These are phyloP conservation scores for Dioscorea alata DNA, from an alignment of 106 monocot genomes.

Conservation along the genomic window DNA sequence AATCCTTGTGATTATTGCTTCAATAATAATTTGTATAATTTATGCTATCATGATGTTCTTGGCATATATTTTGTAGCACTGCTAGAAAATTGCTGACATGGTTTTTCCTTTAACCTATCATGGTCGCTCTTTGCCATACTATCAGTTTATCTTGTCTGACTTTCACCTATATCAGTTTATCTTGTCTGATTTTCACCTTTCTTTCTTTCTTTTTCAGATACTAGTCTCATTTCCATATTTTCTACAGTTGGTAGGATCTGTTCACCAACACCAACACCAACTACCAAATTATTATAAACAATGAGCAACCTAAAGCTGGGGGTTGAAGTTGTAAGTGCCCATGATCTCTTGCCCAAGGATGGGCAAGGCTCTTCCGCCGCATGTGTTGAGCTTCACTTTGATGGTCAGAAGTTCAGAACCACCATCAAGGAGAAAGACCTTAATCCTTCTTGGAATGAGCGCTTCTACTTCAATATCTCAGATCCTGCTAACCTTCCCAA, in stretches of 20 bases:
- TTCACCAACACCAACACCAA: conserved; percentile 1
- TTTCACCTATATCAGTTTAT: no score
- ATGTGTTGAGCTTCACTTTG: conserved; percentile 64
- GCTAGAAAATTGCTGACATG: no score
- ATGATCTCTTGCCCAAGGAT: conserved; percentile 80
- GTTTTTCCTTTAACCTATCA: no score
- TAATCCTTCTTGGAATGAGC: conserved; percentile 69
- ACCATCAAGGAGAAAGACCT: conserved; percentile 71
- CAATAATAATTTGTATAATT: no score
- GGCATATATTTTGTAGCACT: no score
- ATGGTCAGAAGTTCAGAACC: conserved; percentile 65
- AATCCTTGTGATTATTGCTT: no score
- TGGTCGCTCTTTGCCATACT: no score
- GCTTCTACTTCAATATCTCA: conserved; percentile 61
- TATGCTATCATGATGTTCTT: no score
- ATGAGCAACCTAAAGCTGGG: conserved; percentile 68
- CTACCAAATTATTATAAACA: conserved; percentile 1
- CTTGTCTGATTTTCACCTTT: no score
- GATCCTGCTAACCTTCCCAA: conserved; percentile 54
- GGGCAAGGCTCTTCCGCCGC: conserved; percentile 65
- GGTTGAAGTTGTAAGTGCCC: conserved; percentile 59
- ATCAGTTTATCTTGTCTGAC: no score
- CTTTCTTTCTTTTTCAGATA: background rate
- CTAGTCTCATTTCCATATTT: background rate
- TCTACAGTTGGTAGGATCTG: background rate